Evolutionary conservation across 495 filamentous ascomycete species (phyloP).

Genomic region (Podospora conica): DNA sequence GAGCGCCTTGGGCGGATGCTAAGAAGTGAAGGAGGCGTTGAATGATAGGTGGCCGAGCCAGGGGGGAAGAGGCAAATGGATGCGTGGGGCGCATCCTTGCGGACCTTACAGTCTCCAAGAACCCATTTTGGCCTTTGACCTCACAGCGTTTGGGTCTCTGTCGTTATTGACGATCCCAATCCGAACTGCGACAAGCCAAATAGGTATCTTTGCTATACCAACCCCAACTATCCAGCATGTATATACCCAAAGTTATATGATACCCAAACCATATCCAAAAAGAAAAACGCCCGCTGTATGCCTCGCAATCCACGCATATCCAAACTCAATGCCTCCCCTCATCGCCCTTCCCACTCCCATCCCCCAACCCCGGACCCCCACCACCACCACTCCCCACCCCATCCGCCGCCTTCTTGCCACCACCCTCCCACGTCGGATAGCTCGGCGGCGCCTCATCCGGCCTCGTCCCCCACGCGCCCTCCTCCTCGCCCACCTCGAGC

Average conservation of each 20-base stretch:
- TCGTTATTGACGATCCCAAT: not conserved
- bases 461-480: conserved; percentile 60
- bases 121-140: not conserved
- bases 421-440: conserved; percentile 17
- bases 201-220: not conserved
- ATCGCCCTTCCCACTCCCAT: not conserved
- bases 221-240: not conserved
- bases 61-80: not conserved
- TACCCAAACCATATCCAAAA: not conserved
- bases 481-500: conserved; percentile 53
- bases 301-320: not conserved
- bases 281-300: not conserved
- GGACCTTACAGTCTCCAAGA: not conserved
- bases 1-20: conserved; percentile 21
- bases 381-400: not conserved
- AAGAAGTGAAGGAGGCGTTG: not conserved
- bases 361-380: not conserved
- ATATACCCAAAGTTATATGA: not conserved
- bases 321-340: conserved; percentile 1
- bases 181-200: not conserved
- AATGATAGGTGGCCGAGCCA: not conserved
- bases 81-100: not conserved
- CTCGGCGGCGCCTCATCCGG: conserved; percentile 63
- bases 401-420: not conserved
- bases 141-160: not conserved